Conservation (phyloP, 805 yeast species). For the Saccharomycopsis sp. region DNA sequence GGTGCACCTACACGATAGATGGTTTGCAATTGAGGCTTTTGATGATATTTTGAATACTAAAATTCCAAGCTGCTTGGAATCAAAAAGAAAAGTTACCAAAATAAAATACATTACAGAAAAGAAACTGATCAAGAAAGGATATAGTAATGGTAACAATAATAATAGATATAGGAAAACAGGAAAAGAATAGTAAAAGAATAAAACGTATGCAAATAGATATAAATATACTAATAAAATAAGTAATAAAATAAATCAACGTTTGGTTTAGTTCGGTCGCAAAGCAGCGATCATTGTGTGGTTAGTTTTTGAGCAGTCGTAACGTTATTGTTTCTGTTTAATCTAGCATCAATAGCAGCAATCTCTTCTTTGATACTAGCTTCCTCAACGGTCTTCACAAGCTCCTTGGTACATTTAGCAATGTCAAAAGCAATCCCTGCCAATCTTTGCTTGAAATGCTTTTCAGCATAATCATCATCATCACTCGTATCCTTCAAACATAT, state of each 20-base stretch:
- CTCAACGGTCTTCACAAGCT: constrained; percentile 90
- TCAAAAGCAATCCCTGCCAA: constrained; percentile 95
- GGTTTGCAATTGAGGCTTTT: too few relatives aligned
- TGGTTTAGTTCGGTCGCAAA: too few relatives aligned
- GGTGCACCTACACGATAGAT: too few relatives aligned
- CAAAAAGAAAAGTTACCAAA: too few relatives aligned
- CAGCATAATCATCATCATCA: constrained; percentile 63
- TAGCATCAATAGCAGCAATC: constrained; percentile 71
- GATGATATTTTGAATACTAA: too few relatives aligned
- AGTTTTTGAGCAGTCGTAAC: background rate
- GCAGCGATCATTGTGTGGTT: background rate
- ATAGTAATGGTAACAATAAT: background rate
- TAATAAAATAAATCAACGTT: background rate
- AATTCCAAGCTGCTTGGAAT: too few relatives aligned
- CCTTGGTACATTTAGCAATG: constrained; percentile 93
- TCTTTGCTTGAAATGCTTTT: constrained; percentile 84
- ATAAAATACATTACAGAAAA: background rate
- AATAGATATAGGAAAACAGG: background rate
- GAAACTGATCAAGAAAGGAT: background rate
- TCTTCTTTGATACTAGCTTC: constrained; percentile 88
- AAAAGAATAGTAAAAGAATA: background rate
- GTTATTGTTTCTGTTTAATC: constrained; percentile 30
- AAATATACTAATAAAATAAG: background rate
- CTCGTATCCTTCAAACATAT: constrained; percentile 44
- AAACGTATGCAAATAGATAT: too few relatives aligned